Evolutionary conservation across 208 protist species (phyloP).

Genomic region (Acanthamoeba royreba): DNA sequence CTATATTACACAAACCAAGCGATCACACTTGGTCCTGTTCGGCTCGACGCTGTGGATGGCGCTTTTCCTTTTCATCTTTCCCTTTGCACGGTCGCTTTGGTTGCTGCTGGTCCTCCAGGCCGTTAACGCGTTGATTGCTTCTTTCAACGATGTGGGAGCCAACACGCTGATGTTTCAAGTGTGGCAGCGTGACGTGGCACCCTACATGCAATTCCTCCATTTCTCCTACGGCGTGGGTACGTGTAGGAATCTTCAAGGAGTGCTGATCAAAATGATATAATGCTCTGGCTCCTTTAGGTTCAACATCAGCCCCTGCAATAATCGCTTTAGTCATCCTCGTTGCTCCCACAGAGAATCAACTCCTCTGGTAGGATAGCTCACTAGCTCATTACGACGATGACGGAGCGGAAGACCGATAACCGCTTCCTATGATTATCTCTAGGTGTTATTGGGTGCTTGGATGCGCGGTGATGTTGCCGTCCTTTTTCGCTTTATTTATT

Average conservation of each 20-base stretch:
- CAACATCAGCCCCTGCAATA: neutral
- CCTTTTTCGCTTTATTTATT: neutral
- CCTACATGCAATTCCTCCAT: neutral
- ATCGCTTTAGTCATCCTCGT: neutral
- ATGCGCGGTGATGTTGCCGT: neutral
- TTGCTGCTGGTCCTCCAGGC: neutral
- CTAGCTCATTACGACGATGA: too few species aligned
- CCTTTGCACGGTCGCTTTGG: neutral
- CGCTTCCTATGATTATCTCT: too few species aligned
- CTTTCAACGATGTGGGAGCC: neutral
- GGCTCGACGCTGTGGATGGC: neutral
- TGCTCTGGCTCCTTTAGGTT: too few species aligned
- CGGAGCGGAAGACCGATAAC: too few species aligned
- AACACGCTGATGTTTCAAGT: neutral
- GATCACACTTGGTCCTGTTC: neutral
- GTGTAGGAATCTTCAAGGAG: neutral
- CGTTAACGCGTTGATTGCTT: neutral
- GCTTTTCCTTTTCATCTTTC: neutral
- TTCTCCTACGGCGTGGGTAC: neutral
- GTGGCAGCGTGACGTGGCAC: neutral
- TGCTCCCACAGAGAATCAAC: neutral
- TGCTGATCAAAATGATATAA: neutral
- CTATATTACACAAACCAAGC: too few species aligned
- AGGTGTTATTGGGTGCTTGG: neutral
- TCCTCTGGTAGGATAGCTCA: neutral